Evolutionary conservation across 208 protist genomes (phyloP).

Genomic region (Vickermania spadyakhi): DNA sequence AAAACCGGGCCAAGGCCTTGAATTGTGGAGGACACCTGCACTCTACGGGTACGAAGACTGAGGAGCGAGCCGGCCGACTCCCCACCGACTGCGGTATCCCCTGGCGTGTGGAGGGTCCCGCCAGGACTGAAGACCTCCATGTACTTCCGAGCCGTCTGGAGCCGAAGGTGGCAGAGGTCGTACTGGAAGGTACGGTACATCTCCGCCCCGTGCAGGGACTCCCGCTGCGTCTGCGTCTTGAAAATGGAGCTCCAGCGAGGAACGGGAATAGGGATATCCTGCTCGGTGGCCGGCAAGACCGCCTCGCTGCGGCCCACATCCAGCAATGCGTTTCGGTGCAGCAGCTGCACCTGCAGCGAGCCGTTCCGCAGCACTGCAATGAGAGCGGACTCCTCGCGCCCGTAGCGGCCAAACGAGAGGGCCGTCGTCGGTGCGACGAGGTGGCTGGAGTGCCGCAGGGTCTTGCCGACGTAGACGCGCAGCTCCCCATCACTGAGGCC

Average conservation of each 20-base stretch:
- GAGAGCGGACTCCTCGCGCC: slow-evolving; percentile 86
- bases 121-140: slow-evolving; percentile 56
- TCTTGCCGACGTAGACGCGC: slow-evolving; percentile 86
- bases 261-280: slow-evolving; percentile 89
- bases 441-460: slow-evolving; percentile 72
- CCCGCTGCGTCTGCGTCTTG: slow-evolving; percentile 87
- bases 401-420: slow-evolving; percentile 89
- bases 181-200: slow-evolving; percentile 92
- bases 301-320: slow-evolving; percentile 17
- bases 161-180: slow-evolving; percentile 83
- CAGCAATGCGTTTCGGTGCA: slow-evolving; percentile 81
- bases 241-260: slow-evolving; percentile 92
- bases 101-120: slow-evolving; percentile 6
- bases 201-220: slow-evolving; percentile 69
- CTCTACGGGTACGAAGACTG: slow-evolving; percentile 12
- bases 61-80: neutral
- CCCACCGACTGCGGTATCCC: neutral
- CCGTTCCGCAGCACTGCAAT: slow-evolving; percentile 83
- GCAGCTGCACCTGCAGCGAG: slow-evolving; percentile 86
- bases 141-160: slow-evolving; percentile 85
- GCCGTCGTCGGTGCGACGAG: slow-evolving; percentile 68
- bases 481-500: slow-evolving; percentile 86
- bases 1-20: slow-evolving; percentile 90
- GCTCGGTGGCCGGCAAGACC: slow-evolving; percentile 74
- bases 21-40: slow-evolving; percentile 53